A percentile compares a stretch with the other conserved stretches of the same genome.
These are phyloP conservation scores for Myrica gale DNA, from an alignment of 306 rosid genomes.

Conservation along the genomic window DNA sequence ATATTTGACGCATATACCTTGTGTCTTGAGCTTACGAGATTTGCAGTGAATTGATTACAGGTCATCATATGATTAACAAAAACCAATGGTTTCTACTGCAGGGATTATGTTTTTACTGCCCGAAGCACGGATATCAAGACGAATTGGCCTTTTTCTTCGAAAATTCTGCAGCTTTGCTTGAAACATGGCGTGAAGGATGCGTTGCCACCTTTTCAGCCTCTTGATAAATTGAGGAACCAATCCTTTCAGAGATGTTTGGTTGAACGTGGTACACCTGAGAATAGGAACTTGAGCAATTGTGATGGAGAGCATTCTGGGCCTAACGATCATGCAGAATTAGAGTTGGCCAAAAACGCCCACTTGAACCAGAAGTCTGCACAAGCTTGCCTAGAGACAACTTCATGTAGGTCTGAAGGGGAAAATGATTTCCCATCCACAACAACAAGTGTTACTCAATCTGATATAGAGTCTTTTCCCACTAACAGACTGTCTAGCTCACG, in stretches of 20 bases:
- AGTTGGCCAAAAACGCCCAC: conserved; percentile 18
- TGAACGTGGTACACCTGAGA: conserved; percentile 26
- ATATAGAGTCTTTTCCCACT: conserved; percentile 40
- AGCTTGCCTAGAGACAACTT: conserved; percentile 28
- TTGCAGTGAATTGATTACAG: not conserved
- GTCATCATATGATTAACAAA: not conserved
- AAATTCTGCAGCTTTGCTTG: conserved; percentile 52
- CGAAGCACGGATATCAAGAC: conserved; percentile 51
- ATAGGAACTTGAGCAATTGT: conserved; percentile 15
- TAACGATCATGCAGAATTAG: conserved; percentile 29
- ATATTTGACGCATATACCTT: not conserved
- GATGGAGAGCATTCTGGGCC: conserved; percentile 29
- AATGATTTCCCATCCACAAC: conserved; percentile 47
- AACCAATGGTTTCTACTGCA: conserved; percentile 24
- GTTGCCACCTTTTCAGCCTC: conserved; percentile 56
- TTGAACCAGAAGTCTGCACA: conserved; percentile 33
- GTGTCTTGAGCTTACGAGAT: conserved; percentile 5
- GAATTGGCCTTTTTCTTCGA: conserved; percentile 59
- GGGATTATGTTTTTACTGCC: conserved; percentile 55
- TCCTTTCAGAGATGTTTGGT: conserved; percentile 23
- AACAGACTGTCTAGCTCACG: conserved; percentile 34
- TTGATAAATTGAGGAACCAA: conserved; percentile 34
- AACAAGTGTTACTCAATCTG: conserved; percentile 42
- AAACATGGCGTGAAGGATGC: conserved; percentile 52
- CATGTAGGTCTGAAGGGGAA: conserved; percentile 48